phyloP scores from a whole-genome alignment of 768 basidiomycete species.

The Suillus subluteus region DNA sequence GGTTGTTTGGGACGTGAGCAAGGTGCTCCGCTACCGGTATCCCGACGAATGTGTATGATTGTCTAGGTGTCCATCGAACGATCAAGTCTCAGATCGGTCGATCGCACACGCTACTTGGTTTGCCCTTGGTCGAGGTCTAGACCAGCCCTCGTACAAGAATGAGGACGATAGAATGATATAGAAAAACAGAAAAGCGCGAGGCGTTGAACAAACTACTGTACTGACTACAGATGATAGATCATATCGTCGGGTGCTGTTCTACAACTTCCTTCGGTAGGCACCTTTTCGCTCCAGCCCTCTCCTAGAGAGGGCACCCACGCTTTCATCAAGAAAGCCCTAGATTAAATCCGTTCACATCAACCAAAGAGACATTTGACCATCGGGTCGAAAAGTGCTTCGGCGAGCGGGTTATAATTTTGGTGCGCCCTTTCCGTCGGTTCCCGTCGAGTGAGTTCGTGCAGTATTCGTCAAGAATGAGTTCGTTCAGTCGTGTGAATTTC shows the following conservation, averaged over 20 bases:
- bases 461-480: slow-evolving; percentile 41
- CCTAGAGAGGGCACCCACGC: slow-evolving; percentile 34
- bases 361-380: slow-evolving; percentile 18
- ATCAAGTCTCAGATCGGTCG: not conserved
- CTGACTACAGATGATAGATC: slow-evolving; percentile 26
- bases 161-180: slow-evolving; percentile 23
- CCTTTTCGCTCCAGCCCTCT: slow-evolving; percentile 36
- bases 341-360: slow-evolving; percentile 17
- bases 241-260: slow-evolving; percentile 33
- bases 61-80: slow-evolving; percentile 3
- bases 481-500: slow-evolving; percentile 34
- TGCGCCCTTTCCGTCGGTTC: slow-evolving; percentile 27
- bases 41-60: not conserved
- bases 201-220: slow-evolving; percentile 22
- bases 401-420: slow-evolving; percentile 27
- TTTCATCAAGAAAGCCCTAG: slow-evolving; percentile 28
- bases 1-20: not conserved
- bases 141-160: slow-evolving; percentile 14
- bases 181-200: slow-evolving; percentile 28
- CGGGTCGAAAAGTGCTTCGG: slow-evolving; percentile 13
- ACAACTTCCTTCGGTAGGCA: slow-evolving; percentile 26
- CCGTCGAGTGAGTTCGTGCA: slow-evolving; percentile 34
- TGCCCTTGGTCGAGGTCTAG: slow-evolving; percentile 2
- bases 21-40: slow-evolving; percentile 5
- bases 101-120: not conserved